Conservation (phyloP, 345 rosid genomes). For the Salix dunnii region DNA sequence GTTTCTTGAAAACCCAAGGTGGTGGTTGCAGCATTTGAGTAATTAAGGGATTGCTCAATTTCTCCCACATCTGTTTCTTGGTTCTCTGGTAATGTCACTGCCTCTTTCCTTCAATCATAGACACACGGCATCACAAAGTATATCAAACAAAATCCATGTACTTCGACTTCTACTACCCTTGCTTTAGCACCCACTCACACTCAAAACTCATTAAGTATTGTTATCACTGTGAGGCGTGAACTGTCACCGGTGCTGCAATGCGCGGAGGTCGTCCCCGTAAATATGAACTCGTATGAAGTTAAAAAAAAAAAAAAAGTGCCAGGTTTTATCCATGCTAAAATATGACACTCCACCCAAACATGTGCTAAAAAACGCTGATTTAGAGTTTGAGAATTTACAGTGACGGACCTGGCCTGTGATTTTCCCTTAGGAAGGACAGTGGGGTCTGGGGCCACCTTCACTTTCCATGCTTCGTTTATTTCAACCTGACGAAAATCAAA, state of each 20-base stretch:
- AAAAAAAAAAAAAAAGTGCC: too few species aligned
- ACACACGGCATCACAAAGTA: neutral
- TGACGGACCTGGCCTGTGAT: conserved; percentile 60
- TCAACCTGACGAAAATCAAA: conserved; percentile 47
- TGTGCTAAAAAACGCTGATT: neutral
- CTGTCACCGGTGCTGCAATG: neutral
- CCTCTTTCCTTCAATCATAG: conserved; percentile 60
- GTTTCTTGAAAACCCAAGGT: conserved; percentile 52
- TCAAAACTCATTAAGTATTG: neutral
- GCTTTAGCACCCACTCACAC: neutral
- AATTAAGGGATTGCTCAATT: conserved; percentile 45
- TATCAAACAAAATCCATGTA: neutral
- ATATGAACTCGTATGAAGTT: too few species aligned
- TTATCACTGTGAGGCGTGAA: neutral
- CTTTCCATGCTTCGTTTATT: conserved; percentile 77
- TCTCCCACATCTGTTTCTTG: conserved; percentile 50
- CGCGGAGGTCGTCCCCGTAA: neutral
- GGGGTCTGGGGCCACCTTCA: conserved; percentile 49
- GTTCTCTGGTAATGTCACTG: conserved; percentile 65
- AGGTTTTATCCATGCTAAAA: too few species aligned
- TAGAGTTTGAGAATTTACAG: too few species aligned
- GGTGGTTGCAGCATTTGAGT: conserved; percentile 32
- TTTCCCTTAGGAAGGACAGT: conserved; percentile 69
- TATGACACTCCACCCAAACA: neutral
- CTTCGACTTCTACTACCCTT: neutral